Conservation (phyloP, 2,329 filamentous ascomycete genomes). For the Rosellinia necatrix region DNA sequence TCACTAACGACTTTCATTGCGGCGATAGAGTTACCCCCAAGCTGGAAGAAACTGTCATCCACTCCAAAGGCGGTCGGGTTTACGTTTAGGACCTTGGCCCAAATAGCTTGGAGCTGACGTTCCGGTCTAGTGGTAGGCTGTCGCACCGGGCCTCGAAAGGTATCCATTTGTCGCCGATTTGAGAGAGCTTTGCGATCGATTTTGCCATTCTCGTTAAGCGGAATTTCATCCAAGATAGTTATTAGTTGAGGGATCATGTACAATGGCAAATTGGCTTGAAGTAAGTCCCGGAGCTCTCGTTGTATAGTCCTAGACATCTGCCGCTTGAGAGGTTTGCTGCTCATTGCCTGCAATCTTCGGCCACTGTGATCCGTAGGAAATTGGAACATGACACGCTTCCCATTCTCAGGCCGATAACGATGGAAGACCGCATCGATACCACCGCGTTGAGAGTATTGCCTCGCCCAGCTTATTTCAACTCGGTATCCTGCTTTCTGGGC, state of each 20-base stretch:
- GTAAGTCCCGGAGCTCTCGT: not conserved
- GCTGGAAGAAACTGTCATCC: constrained; percentile 16
- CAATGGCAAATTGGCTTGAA: not conserved
- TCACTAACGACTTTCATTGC: constrained; percentile 19
- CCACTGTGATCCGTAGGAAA: not conserved
- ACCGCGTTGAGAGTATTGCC: not conserved
- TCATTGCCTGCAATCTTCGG: not conserved
- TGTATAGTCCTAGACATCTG: not conserved
- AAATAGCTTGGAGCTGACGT: no score
- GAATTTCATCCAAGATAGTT: not conserved
- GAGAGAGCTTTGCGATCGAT: not conserved
- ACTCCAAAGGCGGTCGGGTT: no score
- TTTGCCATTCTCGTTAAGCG: not conserved
- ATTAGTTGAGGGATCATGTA: not conserved
- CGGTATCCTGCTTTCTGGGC: not conserved
- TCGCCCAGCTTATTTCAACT: not conserved
- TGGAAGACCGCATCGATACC: not conserved
- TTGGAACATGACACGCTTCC: not conserved
- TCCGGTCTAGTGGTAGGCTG: no score
- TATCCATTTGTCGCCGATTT: not conserved
- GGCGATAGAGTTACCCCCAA: constrained; percentile 13
- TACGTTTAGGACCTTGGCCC: no score
- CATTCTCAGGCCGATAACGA: not conserved
- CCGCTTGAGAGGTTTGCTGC: not conserved
- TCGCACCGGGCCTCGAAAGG: no score